A percentile compares a stretch with the other conserved stretches of the same genome.
Evolutionary conservation across 2,329 filamentous ascomycete genomes (phyloP).

Genomic region (Thielaviopsis ethacetica): DNA sequence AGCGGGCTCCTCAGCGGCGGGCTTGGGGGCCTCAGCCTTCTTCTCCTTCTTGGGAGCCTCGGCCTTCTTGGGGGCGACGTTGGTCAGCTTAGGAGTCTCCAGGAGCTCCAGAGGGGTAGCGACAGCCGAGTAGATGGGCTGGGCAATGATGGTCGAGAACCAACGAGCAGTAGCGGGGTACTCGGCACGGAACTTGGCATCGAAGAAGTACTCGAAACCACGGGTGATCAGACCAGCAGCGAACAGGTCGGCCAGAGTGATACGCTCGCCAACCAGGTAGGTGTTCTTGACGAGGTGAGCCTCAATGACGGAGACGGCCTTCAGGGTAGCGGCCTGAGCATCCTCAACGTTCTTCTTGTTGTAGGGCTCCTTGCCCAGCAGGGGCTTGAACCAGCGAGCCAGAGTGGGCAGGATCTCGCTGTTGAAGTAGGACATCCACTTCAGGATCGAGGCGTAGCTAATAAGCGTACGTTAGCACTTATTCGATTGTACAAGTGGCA

Average conservation of each 20-base stretch:
- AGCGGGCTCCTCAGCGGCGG: constrained; percentile 27
- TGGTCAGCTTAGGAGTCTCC: constrained; percentile 61
- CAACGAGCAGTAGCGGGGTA: constrained; percentile 82
- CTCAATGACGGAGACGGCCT: constrained; percentile 60
- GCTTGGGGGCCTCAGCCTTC: constrained; percentile 22
- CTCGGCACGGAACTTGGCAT: constrained; percentile 69
- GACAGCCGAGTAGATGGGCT: constrained; percentile 76
- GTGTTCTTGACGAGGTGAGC: constrained; percentile 83
- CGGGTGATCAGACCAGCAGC: constrained; percentile 60
- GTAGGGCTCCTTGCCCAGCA: constrained; percentile 68
- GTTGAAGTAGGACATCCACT: constrained; percentile 98
- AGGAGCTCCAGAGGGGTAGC: constrained; percentile 60
- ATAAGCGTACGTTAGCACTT: background rate
- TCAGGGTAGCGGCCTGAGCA: constrained; percentile 48
- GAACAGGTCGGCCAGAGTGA: constrained; percentile 93
- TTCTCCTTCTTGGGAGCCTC: constrained; percentile 43
- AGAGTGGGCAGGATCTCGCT: constrained; percentile 60
- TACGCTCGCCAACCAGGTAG: constrained; percentile 92
- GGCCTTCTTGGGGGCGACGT: constrained; percentile 61
- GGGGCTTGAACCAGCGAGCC: constrained; percentile 70
- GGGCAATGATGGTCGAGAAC: constrained; percentile 88
- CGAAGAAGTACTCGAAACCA: constrained; percentile 88
- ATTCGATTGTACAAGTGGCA: background rate
- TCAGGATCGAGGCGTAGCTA: constrained; percentile 85
- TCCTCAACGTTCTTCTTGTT: constrained; percentile 98